phyloP scores from a whole-genome alignment of 2,329 filamentous ascomycete genomes.

The Myotisia sp. region DNA sequence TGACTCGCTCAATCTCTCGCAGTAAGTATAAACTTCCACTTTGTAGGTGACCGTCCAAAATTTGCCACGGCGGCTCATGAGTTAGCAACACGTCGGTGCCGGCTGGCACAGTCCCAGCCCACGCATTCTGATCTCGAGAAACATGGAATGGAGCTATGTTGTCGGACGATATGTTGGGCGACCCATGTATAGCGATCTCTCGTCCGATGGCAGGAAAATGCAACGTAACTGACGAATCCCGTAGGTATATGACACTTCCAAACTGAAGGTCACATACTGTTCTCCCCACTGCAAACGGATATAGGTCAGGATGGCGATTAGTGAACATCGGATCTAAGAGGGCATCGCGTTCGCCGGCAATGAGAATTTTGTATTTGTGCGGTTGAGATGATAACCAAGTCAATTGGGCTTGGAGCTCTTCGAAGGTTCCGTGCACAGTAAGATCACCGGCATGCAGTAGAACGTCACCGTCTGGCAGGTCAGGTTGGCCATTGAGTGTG shows the following conservation, averaged over 20 bases:
- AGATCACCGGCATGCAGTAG: slow-evolving; percentile 38
- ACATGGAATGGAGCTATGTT: slow-evolving; percentile 15
- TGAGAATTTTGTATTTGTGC: slow-evolving; percentile 32
- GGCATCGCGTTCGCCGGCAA: slow-evolving; percentile 37
- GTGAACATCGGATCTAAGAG: slow-evolving; percentile 13
- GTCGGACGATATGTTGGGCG: slow-evolving; percentile 2
- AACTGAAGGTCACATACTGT: slow-evolving; percentile 12
- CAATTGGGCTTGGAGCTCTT: slow-evolving; percentile 28
- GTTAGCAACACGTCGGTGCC: slow-evolving; percentile 15
- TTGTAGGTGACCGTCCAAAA: slow-evolving; percentile 14
- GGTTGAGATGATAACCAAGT: slow-evolving; percentile 31
- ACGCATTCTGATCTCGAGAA: slow-evolving; percentile 12
- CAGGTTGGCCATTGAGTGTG: slow-evolving; percentile 29
- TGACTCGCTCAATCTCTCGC: slow-evolving; percentile 13
- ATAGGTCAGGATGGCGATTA: slow-evolving; percentile 8
- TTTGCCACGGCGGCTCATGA: slow-evolving; percentile 14
- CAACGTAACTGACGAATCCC: slow-evolving; percentile 11
- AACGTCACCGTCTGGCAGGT: slow-evolving; percentile 31
- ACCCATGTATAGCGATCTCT: slow-evolving; percentile 3
- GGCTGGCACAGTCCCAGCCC: slow-evolving; percentile 12
- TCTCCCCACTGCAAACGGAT: slow-evolving; percentile 4
- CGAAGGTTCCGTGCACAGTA: slow-evolving; percentile 31
- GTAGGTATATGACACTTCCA: slow-evolving; percentile 13
- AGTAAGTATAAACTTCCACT: slow-evolving; percentile 13
- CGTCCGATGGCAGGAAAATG: slow-evolving; percentile 5